Evolutionary conservation across 2,329 filamentous ascomycete species (phyloP).

Genomic region (Cladosporium sp.): DNA sequence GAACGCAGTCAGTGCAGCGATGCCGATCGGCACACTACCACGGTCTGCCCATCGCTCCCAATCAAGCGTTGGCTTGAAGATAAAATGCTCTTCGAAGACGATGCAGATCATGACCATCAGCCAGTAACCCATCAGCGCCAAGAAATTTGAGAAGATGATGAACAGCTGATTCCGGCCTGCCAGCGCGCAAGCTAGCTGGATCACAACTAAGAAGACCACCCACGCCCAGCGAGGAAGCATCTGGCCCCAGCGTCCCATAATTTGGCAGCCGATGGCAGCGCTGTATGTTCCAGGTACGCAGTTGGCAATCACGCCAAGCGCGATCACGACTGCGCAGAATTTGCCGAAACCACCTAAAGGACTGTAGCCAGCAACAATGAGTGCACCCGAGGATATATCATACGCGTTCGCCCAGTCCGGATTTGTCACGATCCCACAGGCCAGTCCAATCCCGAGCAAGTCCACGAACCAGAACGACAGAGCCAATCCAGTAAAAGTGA

Average conservation of each 20-base stretch:
- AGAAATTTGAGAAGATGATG: slow-evolving; percentile 42
- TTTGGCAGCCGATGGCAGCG: slow-evolving; percentile 40
- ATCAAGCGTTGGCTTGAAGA: slow-evolving; percentile 39
- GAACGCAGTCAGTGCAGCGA: slow-evolving; percentile 33
- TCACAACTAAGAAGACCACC: slow-evolving; percentile 33
- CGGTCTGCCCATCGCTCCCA: slow-evolving; percentile 40
- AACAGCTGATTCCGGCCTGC: slow-evolving; percentile 42
- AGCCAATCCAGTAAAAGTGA: slow-evolving; percentile 34
- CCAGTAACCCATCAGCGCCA: slow-evolving; percentile 47
- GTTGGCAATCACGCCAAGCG: slow-evolving; percentile 41
- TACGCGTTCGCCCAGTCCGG: slow-evolving; percentile 31
- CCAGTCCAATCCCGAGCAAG: slow-evolving; percentile 39
- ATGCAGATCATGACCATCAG: slow-evolving; percentile 41
- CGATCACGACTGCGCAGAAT: slow-evolving; percentile 41
- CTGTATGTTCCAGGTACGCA: slow-evolving; percentile 44
- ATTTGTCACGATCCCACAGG: slow-evolving; percentile 27
- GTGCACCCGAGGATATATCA: slow-evolving; percentile 32
- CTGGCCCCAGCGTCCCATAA: slow-evolving; percentile 36
- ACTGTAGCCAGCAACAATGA: slow-evolving; percentile 37
- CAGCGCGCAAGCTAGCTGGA: slow-evolving; percentile 42
- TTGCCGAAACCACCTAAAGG: slow-evolving; percentile 40
- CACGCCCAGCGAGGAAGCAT: slow-evolving; percentile 41
- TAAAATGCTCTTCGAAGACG: slow-evolving; percentile 38
- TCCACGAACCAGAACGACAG: slow-evolving; percentile 33
- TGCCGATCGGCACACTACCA: slow-evolving; percentile 37